phyloP scores from a whole-genome alignment of 2,329 filamentous ascomycete species.

The Tolypocladium nubicola region DNA sequence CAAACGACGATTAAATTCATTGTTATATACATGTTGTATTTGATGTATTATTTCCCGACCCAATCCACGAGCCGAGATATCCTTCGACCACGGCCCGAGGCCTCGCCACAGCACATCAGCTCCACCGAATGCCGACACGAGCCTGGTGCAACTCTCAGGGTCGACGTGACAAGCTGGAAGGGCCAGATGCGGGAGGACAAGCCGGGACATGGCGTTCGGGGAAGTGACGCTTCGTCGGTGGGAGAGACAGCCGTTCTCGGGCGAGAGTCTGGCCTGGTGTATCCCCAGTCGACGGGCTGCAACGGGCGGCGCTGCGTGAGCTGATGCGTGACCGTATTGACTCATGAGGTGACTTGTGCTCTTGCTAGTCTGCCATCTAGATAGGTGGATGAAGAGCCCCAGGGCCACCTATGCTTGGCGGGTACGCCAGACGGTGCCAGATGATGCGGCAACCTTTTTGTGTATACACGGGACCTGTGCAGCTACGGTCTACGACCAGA shows the following conservation, averaged over 20 bases:
- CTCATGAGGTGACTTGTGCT: neutral
- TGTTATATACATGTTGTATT: neutral
- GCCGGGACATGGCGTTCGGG: neutral
- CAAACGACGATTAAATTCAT: neutral
- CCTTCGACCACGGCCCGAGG: neutral
- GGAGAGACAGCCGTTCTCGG: neutral
- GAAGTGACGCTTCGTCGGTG: neutral
- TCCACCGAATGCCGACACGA: neutral
- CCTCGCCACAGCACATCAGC: neutral
- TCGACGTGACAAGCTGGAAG: neutral
- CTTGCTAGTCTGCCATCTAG: neutral
- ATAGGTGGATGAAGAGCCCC: neutral
- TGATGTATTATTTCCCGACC: neutral
- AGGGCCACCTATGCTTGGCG: neutral
- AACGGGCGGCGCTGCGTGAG: neutral
- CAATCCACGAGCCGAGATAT: neutral
- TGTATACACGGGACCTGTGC: neutral
- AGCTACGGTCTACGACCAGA: neutral
- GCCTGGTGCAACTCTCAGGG: neutral
- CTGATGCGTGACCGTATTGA: neutral
- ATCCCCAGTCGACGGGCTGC: neutral
- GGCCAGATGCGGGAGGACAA: neutral
- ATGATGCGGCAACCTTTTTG: neutral
- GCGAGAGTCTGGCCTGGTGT: neutral
- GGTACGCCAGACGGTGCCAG: neutral